Evolutionary conservation across 2,329 filamentous ascomycete species (phyloP).

Genomic region (Teratosphaeria gauchensis): DNA sequence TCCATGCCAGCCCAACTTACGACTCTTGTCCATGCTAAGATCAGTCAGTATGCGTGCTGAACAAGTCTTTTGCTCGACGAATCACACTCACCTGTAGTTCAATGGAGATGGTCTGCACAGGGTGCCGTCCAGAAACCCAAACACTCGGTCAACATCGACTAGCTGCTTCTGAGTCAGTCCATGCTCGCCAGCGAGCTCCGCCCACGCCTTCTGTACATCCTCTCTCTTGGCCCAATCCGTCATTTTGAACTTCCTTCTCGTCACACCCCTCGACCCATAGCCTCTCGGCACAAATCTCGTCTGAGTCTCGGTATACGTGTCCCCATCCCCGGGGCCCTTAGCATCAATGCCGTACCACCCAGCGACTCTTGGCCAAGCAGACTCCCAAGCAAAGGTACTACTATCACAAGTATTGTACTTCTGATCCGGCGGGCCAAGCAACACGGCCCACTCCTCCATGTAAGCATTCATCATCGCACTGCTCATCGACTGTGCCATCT

Average conservation of each 20-base stretch:
- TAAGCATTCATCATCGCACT: constrained; percentile 40
- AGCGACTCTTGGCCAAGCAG: constrained; percentile 41
- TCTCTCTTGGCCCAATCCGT: constrained; percentile 37
- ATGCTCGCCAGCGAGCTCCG: constrained; percentile 32
- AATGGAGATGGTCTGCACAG: constrained; percentile 25
- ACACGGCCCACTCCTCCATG: constrained; percentile 41
- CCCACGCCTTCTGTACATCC: constrained; percentile 39
- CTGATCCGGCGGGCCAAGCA: constrained; percentile 34
- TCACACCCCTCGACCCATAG: constrained; percentile 20
- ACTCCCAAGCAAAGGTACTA: constrained; percentile 39
- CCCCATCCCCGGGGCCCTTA: constrained; percentile 18
- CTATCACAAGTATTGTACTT: constrained; percentile 43
- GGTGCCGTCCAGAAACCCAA: constrained; percentile 37
- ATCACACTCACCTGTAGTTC: constrained; percentile 9
- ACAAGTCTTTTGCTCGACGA: neutral
- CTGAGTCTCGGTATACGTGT: constrained; percentile 15
- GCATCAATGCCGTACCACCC: constrained; percentile 33
- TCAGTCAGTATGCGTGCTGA: neutral
- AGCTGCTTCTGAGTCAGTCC: constrained; percentile 25
- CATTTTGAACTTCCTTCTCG: constrained; percentile 16
- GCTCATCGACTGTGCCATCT: constrained; percentile 33
- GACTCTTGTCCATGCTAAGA: constrained; percentile 35
- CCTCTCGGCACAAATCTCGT: constrained; percentile 18
- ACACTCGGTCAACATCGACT: constrained; percentile 37
- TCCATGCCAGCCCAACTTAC: constrained; percentile 39